Evolutionary conservation across 768 basidiomycete species (phyloP).

Genomic region (Collybia sordida): DNA sequence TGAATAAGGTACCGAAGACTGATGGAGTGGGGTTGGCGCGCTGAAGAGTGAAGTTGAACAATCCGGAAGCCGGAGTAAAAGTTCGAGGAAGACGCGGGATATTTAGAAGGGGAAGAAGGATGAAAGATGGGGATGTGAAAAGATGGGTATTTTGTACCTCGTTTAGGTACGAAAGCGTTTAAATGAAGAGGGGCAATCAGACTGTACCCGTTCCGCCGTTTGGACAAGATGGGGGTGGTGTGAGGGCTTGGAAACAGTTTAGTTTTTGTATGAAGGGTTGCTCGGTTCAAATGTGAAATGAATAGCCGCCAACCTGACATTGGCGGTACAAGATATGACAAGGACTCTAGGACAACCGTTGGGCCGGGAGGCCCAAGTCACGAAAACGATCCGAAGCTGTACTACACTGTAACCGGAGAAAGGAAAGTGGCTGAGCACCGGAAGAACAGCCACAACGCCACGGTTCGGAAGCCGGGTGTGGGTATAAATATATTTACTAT

Average conservation of each 20-base stretch:
- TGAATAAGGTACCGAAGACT: conserved; percentile 9
- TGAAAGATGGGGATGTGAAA: neutral
- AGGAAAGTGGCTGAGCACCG: conserved; percentile 4
- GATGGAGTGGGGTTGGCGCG: conserved; percentile 5
- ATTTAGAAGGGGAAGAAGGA: neutral
- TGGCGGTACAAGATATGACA: conserved; percentile 5
- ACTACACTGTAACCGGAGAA: conserved; percentile 9
- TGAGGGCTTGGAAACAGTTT: neutral
- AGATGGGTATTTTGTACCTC: neutral
- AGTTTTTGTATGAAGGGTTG: neutral
- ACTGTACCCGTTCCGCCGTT: neutral
- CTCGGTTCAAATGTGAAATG: neutral
- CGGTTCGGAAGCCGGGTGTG: conserved; percentile 9
- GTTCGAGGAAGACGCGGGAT: conserved; percentile 1
- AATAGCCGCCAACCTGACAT: neutral
- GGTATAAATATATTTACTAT: too few species aligned
- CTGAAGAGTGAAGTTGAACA: conserved; percentile 9
- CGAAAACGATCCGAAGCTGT: conserved; percentile 8
- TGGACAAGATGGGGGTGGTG: neutral
- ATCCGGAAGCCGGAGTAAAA: neutral
- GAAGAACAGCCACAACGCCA: conserved; percentile 12
- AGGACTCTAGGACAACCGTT: conserved; percentile 1
- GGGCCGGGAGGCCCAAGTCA: conserved; percentile 5
- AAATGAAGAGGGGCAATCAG: neutral
- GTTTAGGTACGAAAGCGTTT: neutral